Evolutionary conservation across 192 early-diverging fungal genomes (phyloP).

Genomic region (Coemansia sp.): DNA sequence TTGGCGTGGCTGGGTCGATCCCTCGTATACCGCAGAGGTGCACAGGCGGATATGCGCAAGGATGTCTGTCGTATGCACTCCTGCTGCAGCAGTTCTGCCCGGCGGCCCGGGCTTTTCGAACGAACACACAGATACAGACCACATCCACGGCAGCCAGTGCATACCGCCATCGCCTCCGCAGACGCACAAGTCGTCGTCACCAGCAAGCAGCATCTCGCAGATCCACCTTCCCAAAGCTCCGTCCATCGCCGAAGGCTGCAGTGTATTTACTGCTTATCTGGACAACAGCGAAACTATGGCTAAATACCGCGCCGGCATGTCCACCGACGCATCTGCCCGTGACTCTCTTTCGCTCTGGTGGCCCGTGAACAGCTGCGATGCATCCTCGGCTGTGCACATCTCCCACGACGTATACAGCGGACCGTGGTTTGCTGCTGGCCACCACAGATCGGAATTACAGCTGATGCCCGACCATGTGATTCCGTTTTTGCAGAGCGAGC

Average conservation of each 20-base stretch:
- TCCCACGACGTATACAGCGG: constrained; percentile 22
- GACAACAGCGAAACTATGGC: constrained; percentile 19
- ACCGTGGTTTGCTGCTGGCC: constrained; percentile 43
- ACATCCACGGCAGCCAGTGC: background rate
- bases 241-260: constrained; percentile 4
- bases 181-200: constrained; percentile 22
- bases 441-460: constrained; percentile 5
- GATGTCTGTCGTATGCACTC: constrained; percentile 12
- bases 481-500: constrained; percentile 46
- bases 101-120: too few species aligned
- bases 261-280: constrained; percentile 18
- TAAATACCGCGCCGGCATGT: constrained; percentile 26
- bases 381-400: constrained; percentile 2
- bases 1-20: constrained; percentile 52
- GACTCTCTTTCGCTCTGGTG: constrained; percentile 34
- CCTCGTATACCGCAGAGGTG: constrained; percentile 16
- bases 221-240: background rate
- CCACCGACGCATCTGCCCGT: constrained; percentile 21
- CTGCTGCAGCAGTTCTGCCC: background rate
- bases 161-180: constrained; percentile 31
- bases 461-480: constrained; percentile 26
- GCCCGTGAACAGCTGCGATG: constrained; percentile 5
- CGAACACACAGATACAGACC: background rate
- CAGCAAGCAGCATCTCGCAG: constrained; percentile 1
- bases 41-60: constrained; percentile 18